A percentile compares a stretch with the other conserved stretches of the same genome.
phyloP scores from a whole-genome alignment of 1,284 basidiomycete genomes.

The Ustilago loliicola region DNA sequence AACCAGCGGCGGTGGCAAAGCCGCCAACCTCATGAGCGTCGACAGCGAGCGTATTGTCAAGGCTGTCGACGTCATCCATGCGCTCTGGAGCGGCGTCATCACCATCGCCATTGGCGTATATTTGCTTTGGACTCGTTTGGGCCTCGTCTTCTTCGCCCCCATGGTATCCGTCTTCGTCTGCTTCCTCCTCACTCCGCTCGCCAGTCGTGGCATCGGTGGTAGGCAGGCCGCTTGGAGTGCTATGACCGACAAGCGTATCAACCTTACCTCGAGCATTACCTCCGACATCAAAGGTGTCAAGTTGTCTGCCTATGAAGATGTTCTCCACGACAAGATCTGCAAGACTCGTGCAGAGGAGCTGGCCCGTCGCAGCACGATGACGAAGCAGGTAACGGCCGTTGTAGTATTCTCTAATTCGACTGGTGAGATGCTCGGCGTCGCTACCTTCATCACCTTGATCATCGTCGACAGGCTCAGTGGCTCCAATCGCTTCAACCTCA shows the following conservation, averaged over 20 bases:
- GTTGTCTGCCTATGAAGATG: constrained; percentile 60
- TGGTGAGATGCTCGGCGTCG: constrained; percentile 40
- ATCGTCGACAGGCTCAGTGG: constrained; percentile 44
- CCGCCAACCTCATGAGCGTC: constrained; percentile 65
- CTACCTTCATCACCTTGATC: constrained; percentile 51
- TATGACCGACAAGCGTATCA: constrained; percentile 57
- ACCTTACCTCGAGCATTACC: constrained; percentile 50
- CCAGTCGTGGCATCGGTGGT: constrained; percentile 44
- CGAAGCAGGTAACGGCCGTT: constrained; percentile 46
- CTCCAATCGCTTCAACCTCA: constrained; percentile 50
- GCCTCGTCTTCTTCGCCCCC: constrained; percentile 56
- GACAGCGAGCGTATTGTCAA: constrained; percentile 63
- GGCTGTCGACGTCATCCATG: constrained; percentile 44
- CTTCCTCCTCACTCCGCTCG: constrained; percentile 48
- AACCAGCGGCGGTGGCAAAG: constrained; percentile 54
- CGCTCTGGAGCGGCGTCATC: constrained; percentile 58
- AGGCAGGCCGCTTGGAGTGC: constrained; percentile 56
- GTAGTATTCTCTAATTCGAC: constrained; percentile 38
- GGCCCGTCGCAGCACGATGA: constrained; percentile 6
- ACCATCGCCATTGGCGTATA: constrained; percentile 57
- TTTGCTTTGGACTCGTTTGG: constrained; percentile 57
- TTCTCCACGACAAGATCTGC: constrained; percentile 48
- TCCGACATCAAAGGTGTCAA: constrained; percentile 66
- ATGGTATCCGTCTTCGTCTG: constrained; percentile 49
- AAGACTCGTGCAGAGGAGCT: constrained; percentile 54